Evolutionary conservation across 2,329 filamentous ascomycete genomes (phyloP).

Genomic region (Ophiostoma himal-ulmi): DNA sequence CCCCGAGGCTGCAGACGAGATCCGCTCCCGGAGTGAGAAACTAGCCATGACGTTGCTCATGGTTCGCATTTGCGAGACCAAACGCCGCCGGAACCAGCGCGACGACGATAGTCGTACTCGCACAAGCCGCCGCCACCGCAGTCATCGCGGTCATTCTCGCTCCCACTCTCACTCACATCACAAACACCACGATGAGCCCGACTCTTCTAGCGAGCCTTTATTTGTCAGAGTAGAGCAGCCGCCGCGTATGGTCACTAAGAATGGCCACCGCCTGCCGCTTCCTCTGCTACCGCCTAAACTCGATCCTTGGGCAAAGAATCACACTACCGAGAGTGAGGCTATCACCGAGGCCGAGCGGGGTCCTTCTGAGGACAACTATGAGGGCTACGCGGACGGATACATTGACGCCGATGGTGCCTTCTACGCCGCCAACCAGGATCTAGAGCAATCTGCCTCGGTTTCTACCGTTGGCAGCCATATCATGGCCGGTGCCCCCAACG

Average conservation of each 20-base stretch:
- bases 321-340: neutral
- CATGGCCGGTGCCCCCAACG: neutral
- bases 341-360: neutral
- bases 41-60: conserved; percentile 14
- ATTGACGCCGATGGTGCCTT: neutral
- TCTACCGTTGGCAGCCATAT: neutral
- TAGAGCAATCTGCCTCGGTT: no score
- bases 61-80: conserved; percentile 23
- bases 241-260: conserved; percentile 23
- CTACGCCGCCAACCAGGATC: neutral
- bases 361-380: neutral
- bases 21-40: conserved; percentile 14
- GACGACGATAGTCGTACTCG: conserved; percentile 16
- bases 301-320: conserved; percentile 15
- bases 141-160: neutral
- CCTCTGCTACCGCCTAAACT: conserved; percentile 18
- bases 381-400: conserved; percentile 7
- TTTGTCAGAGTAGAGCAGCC: neutral
- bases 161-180: neutral
- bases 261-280: conserved; percentile 26
- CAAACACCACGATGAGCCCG: neutral
- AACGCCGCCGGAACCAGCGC: conserved; percentile 13
- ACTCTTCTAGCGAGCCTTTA: neutral
- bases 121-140: conserved; percentile 11
- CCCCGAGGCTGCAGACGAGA: conserved; percentile 10